Evolutionary conservation across 805 yeast species (phyloP).

Genomic region (Kluyveromyces starmeri): DNA sequence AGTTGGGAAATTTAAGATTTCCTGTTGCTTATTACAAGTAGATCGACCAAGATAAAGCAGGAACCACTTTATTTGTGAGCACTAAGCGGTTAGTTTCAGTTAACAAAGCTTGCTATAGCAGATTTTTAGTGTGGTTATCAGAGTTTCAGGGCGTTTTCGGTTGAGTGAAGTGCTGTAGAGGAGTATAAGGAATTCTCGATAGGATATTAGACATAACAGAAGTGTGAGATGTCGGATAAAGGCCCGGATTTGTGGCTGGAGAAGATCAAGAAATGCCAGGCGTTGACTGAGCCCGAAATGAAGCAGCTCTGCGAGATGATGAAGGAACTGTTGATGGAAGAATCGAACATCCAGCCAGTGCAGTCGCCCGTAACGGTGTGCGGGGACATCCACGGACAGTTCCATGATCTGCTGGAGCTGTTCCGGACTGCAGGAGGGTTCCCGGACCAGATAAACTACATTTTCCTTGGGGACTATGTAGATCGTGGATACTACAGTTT

Average conservation of each 20-base stretch:
- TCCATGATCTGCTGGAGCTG: slow-evolving; percentile 85
- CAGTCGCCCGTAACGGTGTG: slow-evolving; percentile 91
- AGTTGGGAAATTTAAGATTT: too few relatives aligned
- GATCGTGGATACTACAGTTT: slow-evolving; percentile 95
- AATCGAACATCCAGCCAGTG: slow-evolving; percentile 89
- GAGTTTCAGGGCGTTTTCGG: too few relatives aligned
- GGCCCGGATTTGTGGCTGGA: slow-evolving; percentile 98
- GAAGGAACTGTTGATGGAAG: slow-evolving; percentile 92
- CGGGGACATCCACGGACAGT: slow-evolving; percentile 97
- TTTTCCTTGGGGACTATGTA: slow-evolving; percentile 92
- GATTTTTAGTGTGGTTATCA: too few relatives aligned
- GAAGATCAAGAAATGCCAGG: slow-evolving; percentile 81
- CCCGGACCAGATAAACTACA: slow-evolving; percentile 73
- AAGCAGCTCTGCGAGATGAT: slow-evolving; percentile 93
- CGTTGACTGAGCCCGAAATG: slow-evolving; percentile 88
- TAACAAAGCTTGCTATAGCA: too few relatives aligned
- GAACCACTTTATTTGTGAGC: too few relatives aligned
- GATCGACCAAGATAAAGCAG: too few relatives aligned
- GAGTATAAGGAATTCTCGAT: too few relatives aligned
- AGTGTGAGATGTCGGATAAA: slow-evolving; percentile 44
- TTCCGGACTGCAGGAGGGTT: slow-evolving; percentile 90
- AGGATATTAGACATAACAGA: too few relatives aligned
- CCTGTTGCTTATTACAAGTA: too few relatives aligned
- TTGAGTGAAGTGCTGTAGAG: too few relatives aligned
- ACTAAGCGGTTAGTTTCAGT: too few relatives aligned